Evolutionary conservation across 129 eudicot species (phyloP).

Genomic region (Chrysanthemum seticuspe): DNA sequence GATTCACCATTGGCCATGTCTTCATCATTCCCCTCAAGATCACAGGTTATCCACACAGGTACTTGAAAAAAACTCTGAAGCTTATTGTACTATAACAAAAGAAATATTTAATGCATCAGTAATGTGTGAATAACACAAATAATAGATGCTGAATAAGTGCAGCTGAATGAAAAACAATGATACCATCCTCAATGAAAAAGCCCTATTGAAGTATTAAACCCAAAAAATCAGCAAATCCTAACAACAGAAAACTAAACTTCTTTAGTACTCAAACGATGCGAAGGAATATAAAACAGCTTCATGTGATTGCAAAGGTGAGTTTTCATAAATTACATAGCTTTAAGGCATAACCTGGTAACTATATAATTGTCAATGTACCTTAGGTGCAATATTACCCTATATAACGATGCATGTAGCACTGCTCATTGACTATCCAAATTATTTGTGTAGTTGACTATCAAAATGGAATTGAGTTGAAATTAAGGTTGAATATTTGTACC

Average conservation of each 20-base stretch:
- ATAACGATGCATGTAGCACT: constrained; percentile 19
- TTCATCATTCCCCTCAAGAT: constrained; percentile 68
- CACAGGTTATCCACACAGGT: constrained; percentile 77
- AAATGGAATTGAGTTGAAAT: too few species aligned
- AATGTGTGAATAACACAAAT: constrained; percentile 7
- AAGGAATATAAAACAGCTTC: too few species aligned
- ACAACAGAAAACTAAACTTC: background rate
- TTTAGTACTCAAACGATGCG: too few species aligned
- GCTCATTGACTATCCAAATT: background rate
- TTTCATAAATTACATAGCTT: too few species aligned
- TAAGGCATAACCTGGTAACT: background rate
- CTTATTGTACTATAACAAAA: constrained; percentile 56
- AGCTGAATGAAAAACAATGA: background rate
- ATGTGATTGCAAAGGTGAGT: too few species aligned
- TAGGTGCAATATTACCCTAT: constrained; percentile 16
- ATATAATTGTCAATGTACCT: constrained; percentile 1
- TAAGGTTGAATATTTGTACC: too few species aligned
- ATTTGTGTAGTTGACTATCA: too few species aligned
- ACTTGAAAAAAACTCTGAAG: constrained; percentile 47
- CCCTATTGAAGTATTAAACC: constrained; percentile 4
- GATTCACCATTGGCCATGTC: constrained; percentile 54
- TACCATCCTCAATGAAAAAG: background rate
- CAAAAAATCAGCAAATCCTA: constrained; percentile 5
- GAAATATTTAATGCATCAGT: constrained; percentile 3
- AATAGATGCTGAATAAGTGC: background rate